These are phyloP conservation scores for Wickerhamiella brachini DNA, from an alignment of 805 yeast species.

Conservation along the genomic window DNA sequence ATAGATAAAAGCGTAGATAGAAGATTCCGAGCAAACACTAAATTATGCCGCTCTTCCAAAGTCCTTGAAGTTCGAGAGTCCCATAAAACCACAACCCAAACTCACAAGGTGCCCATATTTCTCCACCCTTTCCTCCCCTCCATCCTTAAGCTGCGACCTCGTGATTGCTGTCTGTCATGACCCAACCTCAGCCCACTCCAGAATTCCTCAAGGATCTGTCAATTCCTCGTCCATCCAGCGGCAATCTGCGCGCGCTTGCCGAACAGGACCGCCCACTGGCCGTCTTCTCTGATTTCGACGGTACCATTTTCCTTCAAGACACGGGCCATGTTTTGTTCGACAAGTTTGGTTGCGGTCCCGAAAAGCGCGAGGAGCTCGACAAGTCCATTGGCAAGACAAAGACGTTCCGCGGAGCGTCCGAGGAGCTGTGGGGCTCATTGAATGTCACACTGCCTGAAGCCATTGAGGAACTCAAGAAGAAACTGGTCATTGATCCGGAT, in stretches of 20 bases:
- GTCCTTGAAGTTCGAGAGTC: no score
- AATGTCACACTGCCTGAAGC: conserved; percentile 28
- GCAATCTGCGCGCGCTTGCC: conserved; percentile 17
- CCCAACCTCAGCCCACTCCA: conserved; percentile 7
- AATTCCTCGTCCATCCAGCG: conserved; percentile 19
- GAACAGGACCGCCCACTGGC: conserved; percentile 19
- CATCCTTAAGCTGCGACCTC: neutral
- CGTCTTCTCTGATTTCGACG: conserved; percentile 29
- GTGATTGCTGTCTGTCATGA: neutral
- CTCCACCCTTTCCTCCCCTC: neutral
- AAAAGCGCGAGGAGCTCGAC: conserved; percentile 26
- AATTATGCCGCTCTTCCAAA: no score
- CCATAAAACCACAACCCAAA: no score
- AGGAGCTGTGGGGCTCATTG: conserved; percentile 31
- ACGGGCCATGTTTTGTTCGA: conserved; percentile 34
- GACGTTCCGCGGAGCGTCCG: conserved; percentile 30
- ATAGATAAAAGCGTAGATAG: no score
- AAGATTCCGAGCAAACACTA: no score
- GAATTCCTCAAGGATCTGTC: conserved; percentile 12
- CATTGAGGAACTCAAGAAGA: conserved; percentile 23
- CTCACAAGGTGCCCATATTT: neutral
- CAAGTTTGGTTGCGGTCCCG: conserved; percentile 29
- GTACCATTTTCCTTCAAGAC: conserved; percentile 33
- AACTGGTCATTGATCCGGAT: conserved; percentile 29
- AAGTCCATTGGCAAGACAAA: conserved; percentile 26